A percentile compares a stretch with the other conserved stretches of the same genome.
These are phyloP conservation scores for Hortaea werneckii DNA, from an alignment of 2,329 filamentous ascomycete genomes.

Conservation along the genomic window DNA sequence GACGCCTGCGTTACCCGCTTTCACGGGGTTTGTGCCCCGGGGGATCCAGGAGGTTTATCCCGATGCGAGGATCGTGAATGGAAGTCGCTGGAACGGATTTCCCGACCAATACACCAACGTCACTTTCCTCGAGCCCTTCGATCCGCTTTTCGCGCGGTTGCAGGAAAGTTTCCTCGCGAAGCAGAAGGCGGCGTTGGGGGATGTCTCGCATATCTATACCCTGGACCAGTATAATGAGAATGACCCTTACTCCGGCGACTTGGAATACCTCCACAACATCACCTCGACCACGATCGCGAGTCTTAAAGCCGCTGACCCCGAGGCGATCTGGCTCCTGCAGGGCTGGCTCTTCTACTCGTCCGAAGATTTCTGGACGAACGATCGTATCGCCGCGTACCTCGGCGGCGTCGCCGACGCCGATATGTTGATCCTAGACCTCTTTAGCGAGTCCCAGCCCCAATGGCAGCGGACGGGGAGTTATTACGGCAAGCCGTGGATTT, in stretches of 20 bases:
- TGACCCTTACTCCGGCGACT: slow-evolving; percentile 36
- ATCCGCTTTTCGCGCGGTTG: slow-evolving; percentile 33
- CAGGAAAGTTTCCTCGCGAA: slow-evolving; percentile 39
- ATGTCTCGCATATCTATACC: slow-evolving; percentile 40
- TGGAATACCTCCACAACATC: slow-evolving; percentile 34
- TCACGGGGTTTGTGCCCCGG: slow-evolving; percentile 41
- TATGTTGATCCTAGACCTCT: slow-evolving; percentile 44
- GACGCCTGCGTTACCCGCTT: slow-evolving; percentile 42
- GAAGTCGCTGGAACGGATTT: slow-evolving; percentile 37
- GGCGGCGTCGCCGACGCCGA: slow-evolving; percentile 36
- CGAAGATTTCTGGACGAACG: slow-evolving; percentile 35
- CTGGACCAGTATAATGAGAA: slow-evolving; percentile 47
- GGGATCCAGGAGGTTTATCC: slow-evolving; percentile 34
- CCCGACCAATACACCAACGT: slow-evolving; percentile 34
- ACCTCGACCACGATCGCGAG: slow-evolving; percentile 36
- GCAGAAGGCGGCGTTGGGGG: slow-evolving; percentile 38
- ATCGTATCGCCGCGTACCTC: slow-evolving; percentile 40
- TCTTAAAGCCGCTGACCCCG: slow-evolving; percentile 39
- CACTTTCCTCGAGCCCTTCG: slow-evolving; percentile 39
- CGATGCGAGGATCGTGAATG: slow-evolving; percentile 34
- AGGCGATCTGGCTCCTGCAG: slow-evolving; percentile 45
- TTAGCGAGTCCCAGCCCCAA: slow-evolving; percentile 40
- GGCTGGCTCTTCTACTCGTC: slow-evolving; percentile 42
- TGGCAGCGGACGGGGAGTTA: slow-evolving; percentile 43
- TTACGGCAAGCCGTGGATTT: slow-evolving; percentile 45